These are phyloP conservation scores for Prunella vulgaris DNA, from an alignment of 257 asterid species.

Conservation along the genomic window DNA sequence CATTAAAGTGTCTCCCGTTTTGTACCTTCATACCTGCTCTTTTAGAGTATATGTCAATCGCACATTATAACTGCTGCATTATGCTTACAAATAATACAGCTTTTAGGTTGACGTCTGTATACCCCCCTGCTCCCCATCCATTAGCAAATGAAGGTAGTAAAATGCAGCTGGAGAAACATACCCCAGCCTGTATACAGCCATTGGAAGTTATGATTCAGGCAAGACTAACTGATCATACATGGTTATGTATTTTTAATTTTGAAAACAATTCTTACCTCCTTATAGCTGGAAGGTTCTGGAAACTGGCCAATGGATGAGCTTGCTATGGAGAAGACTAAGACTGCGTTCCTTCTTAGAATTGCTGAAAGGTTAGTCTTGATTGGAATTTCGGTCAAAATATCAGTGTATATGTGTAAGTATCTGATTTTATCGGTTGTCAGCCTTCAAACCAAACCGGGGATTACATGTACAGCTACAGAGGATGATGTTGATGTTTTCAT, in stretches of 20 bases:
- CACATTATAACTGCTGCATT: neutral
- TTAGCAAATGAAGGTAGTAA: conserved; percentile 52
- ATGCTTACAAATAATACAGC: conserved; percentile 53
- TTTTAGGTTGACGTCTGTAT: conserved; percentile 88
- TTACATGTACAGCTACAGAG: conserved; percentile 71
- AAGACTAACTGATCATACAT: conserved; percentile 24
- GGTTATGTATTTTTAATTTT: conserved; percentile 13
- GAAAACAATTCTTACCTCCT: conserved; percentile 22
- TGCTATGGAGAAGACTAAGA: conserved; percentile 92
- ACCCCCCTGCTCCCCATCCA: conserved; percentile 87
- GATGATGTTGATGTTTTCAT: conserved; percentile 76
- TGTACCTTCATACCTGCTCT: neutral
- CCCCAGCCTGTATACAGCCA: conserved; percentile 66
- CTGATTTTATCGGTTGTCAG: conserved; percentile 44
- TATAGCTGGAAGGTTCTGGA: conserved; percentile 97
- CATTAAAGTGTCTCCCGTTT: too few species aligned
- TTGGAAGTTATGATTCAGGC: conserved; percentile 96
- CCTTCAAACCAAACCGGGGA: conserved; percentile 65
- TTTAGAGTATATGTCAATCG: neutral
- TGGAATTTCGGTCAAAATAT: conserved; percentile 15
- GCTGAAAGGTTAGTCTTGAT: conserved; percentile 72
- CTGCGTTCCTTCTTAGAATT: conserved; percentile 87
- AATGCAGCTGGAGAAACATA: conserved; percentile 48
- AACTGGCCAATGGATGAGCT: conserved; percentile 95
- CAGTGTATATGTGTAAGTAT: conserved; percentile 15